A percentile compares a stretch with the other conserved stretches of the same genome.
These are phyloP conservation scores for Aspergillus oerlinghausenensis DNA, from an alignment of 2,329 filamentous ascomycete genomes.

Conservation along the genomic window DNA sequence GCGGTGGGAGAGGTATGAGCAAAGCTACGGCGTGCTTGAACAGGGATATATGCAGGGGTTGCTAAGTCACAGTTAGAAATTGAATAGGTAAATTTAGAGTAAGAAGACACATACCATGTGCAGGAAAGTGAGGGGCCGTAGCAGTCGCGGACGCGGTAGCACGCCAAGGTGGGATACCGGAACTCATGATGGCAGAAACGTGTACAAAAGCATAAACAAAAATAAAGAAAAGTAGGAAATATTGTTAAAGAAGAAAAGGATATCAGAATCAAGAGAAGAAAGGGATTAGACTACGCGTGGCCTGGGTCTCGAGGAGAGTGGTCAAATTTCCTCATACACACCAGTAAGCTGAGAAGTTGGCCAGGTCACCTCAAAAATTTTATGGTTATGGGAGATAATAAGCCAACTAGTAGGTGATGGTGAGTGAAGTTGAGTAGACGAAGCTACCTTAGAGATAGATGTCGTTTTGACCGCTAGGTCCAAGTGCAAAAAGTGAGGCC, in stretches of 20 bases:
- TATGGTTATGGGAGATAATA: not conserved
- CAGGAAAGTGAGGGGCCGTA: constrained; percentile 24
- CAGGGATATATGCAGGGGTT: constrained; percentile 57
- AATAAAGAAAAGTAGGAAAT: constrained; percentile 11
- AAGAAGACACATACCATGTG: constrained; percentile 27
- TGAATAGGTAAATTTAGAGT: not conserved
- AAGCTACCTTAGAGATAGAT: not conserved
- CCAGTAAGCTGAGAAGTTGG: not conserved
- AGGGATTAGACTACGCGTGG: not conserved
- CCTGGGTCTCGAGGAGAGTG: not conserved
- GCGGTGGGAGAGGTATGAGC: constrained; percentile 34
- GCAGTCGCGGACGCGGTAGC: constrained; percentile 26
- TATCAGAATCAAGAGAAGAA: constrained; percentile 1
- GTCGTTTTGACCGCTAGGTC: not conserved
- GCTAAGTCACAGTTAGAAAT: constrained; percentile 20
- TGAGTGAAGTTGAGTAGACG: not conserved
- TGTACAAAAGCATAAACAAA: constrained; percentile 14
- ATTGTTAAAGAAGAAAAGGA: constrained; percentile 9
- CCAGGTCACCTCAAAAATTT: not conserved
- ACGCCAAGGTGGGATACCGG: constrained; percentile 38
- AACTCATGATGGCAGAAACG: constrained; percentile 30
- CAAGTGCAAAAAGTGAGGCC: not conserved
- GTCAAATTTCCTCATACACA: constrained; percentile 7
- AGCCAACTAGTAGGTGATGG: not conserved
- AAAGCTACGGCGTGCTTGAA: constrained; percentile 60